phyloP scores from a whole-genome alignment of 306 rosid species.

The Citrullus mucosospermus region DNA sequence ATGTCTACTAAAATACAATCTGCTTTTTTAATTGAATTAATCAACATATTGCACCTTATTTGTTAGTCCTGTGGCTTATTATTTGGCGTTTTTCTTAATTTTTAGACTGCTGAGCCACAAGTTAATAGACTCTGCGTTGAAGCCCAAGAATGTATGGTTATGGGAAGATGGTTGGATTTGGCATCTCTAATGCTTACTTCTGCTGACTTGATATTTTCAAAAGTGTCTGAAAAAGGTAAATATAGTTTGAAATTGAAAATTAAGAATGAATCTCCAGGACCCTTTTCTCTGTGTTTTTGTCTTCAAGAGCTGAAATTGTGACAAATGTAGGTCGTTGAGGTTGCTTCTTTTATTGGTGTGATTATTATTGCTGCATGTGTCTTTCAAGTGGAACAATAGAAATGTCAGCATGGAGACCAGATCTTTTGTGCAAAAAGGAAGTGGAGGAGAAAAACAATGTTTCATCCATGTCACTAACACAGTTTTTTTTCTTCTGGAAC shows the following conservation, averaged over 20 bases:
- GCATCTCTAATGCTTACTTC: slow-evolving; percentile 73
- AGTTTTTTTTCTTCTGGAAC: not conserved
- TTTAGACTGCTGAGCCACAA: slow-evolving; percentile 74
- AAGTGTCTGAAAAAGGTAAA: slow-evolving; percentile 90
- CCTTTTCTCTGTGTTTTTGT: not conserved
- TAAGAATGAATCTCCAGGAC: not conserved
- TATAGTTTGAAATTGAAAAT: not conserved
- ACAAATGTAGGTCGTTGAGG: not conserved
- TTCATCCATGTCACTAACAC: not conserved
- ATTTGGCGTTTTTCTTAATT: not conserved
- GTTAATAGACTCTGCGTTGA: slow-evolving; percentile 64
- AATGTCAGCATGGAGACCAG: too few relatives aligned
- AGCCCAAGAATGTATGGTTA: slow-evolving; percentile 59
- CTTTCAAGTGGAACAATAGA: not conserved
- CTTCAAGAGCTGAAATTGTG: not conserved
- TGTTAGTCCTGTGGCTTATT: not conserved
- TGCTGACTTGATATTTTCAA: slow-evolving; percentile 76
- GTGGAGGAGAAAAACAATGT: not conserved
- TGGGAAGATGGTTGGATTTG: slow-evolving; percentile 74
- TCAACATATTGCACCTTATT: not conserved
- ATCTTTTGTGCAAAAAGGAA: not conserved
- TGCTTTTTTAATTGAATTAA: not conserved
- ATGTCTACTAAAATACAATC: not conserved
- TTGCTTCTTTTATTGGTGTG: not conserved
- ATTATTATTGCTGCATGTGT: not conserved